These are phyloP conservation scores for Leishmania braziliensis DNA, from an alignment of 208 protist species.

Conservation along the genomic window DNA sequence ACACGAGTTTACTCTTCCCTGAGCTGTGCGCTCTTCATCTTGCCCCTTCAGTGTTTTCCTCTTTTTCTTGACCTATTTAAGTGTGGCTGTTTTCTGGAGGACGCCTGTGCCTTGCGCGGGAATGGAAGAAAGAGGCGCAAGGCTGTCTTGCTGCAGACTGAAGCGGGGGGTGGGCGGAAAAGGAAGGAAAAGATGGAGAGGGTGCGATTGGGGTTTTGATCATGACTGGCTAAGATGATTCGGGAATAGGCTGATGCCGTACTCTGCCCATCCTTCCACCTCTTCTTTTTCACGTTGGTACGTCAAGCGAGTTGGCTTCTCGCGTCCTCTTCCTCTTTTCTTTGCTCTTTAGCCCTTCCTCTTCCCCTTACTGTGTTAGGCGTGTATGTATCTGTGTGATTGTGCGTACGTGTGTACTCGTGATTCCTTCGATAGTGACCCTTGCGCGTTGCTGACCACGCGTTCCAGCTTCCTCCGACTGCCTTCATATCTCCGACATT, in stretches of 20 bases:
- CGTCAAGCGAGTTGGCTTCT: not conserved
- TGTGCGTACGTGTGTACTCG: constrained; percentile 4
- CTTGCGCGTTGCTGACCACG: not conserved
- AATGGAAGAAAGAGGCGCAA: not conserved
- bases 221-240: not conserved
- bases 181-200: not conserved
- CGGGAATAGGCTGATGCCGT: not conserved
- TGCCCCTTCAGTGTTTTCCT: not conserved
- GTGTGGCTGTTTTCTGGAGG: not conserved
- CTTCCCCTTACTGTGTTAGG: not conserved
- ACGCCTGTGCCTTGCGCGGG: not conserved
- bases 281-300: not conserved
- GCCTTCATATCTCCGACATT: not conserved
- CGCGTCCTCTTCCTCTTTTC: not conserved
- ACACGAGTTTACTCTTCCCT: not conserved
- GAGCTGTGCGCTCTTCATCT: not conserved
- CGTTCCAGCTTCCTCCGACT: not conserved
- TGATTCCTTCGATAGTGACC: not conserved
- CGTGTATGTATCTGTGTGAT: constrained; percentile 1
- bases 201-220: not conserved
- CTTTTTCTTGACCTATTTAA: not conserved
- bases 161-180: constrained; percentile 2
- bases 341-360: not conserved
- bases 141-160: not conserved
- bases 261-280: not conserved